Evolutionary conservation across 306 rosid species (phyloP).

Genomic region (Quercus agrifolia): DNA sequence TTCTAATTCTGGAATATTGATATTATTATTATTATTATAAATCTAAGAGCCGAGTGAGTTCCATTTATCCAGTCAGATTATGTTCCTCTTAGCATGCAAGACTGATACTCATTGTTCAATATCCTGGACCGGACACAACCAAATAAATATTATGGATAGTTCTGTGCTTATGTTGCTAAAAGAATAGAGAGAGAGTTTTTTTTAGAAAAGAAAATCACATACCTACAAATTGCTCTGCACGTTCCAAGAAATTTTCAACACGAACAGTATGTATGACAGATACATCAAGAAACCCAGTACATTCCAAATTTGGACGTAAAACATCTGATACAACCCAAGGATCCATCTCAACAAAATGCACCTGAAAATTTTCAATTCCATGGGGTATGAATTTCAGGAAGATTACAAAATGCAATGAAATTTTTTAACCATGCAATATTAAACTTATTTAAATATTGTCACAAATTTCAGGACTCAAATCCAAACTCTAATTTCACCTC

Average conservation of each 20-base stretch:
- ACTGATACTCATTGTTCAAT: not conserved
- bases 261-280: conserved; percentile 75
- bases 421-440: not conserved
- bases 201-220: conserved; percentile 19
- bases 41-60: not conserved
- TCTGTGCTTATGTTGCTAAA: not conserved
- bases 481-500: not conserved
- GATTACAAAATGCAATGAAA: not conserved
- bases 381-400: conserved; percentile 8
- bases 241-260: conserved; percentile 84
- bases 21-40: not conserved
- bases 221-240: conserved; percentile 73
- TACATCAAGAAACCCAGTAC: conserved; percentile 77
- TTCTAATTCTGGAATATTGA: not conserved
- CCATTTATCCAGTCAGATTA: not conserved
- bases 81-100: not conserved
- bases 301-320: conserved; percentile 74
- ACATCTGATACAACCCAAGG: conserved; percentile 95
- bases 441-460: not conserved
- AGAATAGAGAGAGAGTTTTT: not conserved
- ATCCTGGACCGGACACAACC: not conserved
- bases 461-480: not conserved
- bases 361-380: conserved; percentile 44
- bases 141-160: not conserved
- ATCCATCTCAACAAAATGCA: conserved; percentile 96